phyloP scores from a whole-genome alignment of 2,329 filamentous ascomycete species.

The Ceratocystis smalleyi region DNA sequence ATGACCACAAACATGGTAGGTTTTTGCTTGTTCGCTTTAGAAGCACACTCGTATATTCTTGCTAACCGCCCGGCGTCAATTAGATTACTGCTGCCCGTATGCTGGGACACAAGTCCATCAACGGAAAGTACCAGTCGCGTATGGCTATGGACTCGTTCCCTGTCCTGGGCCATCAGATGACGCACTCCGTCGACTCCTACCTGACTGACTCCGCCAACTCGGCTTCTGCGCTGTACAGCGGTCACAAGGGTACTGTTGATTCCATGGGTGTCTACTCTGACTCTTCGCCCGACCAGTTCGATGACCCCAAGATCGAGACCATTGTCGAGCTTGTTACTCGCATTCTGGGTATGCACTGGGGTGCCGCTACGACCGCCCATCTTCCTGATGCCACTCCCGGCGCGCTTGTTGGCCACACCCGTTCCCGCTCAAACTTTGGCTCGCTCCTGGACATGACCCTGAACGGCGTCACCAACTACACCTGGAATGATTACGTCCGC shows the following conservation, averaged over 20 bases:
- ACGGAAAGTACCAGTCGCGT: slow-evolving; percentile 64
- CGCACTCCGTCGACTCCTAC: slow-evolving; percentile 69
- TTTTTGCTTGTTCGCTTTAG: neutral
- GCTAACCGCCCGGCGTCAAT: neutral
- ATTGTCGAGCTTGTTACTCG: slow-evolving; percentile 65
- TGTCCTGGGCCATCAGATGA: slow-evolving; percentile 77
- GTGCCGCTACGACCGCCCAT: slow-evolving; percentile 63
- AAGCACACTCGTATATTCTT: neutral
- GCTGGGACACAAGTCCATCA: slow-evolving; percentile 67
- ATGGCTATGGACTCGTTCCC: slow-evolving; percentile 73
- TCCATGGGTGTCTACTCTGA: slow-evolving; percentile 66
- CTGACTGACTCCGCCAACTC: slow-evolving; percentile 82
- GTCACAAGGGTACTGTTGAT: slow-evolving; percentile 73
- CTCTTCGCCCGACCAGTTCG: slow-evolving; percentile 54
- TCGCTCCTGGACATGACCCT: slow-evolving; percentile 61
- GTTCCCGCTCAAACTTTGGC: slow-evolving; percentile 52
- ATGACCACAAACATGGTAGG: slow-evolving; percentile 56
- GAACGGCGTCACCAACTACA: slow-evolving; percentile 63
- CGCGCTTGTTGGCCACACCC: slow-evolving; percentile 57
- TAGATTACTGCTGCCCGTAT: slow-evolving; percentile 61
- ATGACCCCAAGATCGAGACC: slow-evolving; percentile 76
- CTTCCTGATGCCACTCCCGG: slow-evolving; percentile 71
- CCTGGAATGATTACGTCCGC: slow-evolving; percentile 58
- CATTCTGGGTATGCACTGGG: slow-evolving; percentile 45
- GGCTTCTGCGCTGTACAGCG: slow-evolving; percentile 64